Base-by-base conservation (phyloP, 352 stramenopile species). In the Aphanomyces astaci region DNA sequence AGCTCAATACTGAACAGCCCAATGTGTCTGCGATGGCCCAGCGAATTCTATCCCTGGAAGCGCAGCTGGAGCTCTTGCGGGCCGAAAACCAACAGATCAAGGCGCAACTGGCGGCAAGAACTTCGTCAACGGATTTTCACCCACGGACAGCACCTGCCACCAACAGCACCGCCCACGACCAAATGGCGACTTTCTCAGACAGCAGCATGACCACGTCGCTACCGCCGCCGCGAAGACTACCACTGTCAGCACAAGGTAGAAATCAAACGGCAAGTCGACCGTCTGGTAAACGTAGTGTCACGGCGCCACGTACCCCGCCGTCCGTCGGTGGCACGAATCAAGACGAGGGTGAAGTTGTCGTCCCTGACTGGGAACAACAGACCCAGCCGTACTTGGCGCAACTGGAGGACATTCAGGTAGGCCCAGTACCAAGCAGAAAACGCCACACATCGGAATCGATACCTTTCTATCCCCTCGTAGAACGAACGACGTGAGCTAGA, bases 1-100 rank as follows among this genome's bases (percentile, higher is more conserved):
- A 82, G 63, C 64, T 92, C 17, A 87, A 85, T 62, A 76, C 86
- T 71, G 75, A 72, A 24, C 64, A 60, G 2, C 65, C 66, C 2
- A 73, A 76, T 0, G 48, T 55, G 10, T 17, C 48, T 11, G 48
- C 48, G 19, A 55, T 55, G 48, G 28, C 9, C 19, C 68, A 80
- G n/a, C 70, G 77, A 33, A 24, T 85, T 15, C 65, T 72, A 0
- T 72, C 71, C 2, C 53, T 89, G 9, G 78, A 86, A 56, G 73
- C 82, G 25, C 80, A 86, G 24, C 60, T 87, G 22, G 48, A 66
- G 7, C 69, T 57, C 25, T 45, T 87, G 22, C 76, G 73, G 4
- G 27, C 3, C 24, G 57, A 72, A 15, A 70, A 63, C 7, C 9
- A 13, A 2, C 66, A 71, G 48, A n/a, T 70, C 32, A 64, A 64